Percentiles rank a stretch among this genome's conserved stretches.
phyloP scores from a whole-genome alignment of 805 yeast genomes.

The Suhomyces canberraensis region DNA sequence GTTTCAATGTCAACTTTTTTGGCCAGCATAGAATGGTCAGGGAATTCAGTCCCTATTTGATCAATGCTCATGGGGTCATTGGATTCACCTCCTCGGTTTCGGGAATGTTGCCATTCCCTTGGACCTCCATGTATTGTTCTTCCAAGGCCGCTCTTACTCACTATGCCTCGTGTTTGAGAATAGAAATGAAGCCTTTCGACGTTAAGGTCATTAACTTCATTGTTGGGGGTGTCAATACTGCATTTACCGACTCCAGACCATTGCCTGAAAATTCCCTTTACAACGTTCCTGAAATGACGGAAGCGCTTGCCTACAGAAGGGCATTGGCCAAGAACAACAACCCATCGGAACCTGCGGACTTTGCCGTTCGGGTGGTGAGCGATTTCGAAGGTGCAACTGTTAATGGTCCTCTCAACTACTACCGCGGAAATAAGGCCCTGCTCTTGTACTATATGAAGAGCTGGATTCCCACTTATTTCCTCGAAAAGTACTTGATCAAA shows the following conservation, averaged over 20 bases:
- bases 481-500: constrained; percentile 38
- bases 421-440: constrained; percentile 51
- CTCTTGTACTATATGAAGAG: constrained; percentile 19
- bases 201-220: constrained; percentile 66
- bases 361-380: constrained; percentile 52
- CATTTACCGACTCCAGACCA: constrained; percentile 64
- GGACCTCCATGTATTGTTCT: constrained; percentile 62
- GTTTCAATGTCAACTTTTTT: constrained; percentile 64
- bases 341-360: constrained; percentile 58
- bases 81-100: constrained; percentile 74
- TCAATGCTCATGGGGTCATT: constrained; percentile 64
- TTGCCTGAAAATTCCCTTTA: constrained; percentile 56
- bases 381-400: constrained; percentile 44
- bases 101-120: constrained; percentile 68
- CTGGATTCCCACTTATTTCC: constrained; percentile 45
- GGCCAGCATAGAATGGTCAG: constrained; percentile 66
- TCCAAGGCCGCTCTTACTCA: constrained; percentile 75
- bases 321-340: constrained; percentile 55
- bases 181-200: constrained; percentile 69
- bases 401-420: constrained; percentile 43
- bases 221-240: constrained; percentile 75
- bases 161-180: constrained; percentile 58
- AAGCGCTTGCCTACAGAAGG: constrained; percentile 49
- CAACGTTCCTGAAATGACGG: constrained; percentile 47
- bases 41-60: constrained; percentile 52